phyloP scores from a whole-genome alignment of 2,329 filamentous ascomycete species.

The Chaetomiaceae sp. region DNA sequence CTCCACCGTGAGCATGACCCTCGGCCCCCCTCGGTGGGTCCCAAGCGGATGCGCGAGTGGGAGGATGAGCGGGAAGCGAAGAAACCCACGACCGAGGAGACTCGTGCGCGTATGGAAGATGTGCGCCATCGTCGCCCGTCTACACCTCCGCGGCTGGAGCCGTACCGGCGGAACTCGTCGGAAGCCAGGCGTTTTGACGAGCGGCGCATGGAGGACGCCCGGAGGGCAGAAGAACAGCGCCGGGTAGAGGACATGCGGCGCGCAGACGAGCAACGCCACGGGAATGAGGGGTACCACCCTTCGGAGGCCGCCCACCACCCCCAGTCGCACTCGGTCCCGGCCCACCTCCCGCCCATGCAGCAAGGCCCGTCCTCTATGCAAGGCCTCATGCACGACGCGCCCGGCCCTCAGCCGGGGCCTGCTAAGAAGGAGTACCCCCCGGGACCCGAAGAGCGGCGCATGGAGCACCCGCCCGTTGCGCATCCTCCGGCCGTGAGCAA shows the following conservation, averaged over 20 bases:
- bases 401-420: conserved; percentile 38
- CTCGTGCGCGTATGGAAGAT: conserved; percentile 78
- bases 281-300: conserved; percentile 77
- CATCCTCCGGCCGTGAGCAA: conserved; percentile 49
- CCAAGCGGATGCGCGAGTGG: conserved; percentile 89
- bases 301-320: conserved; percentile 89
- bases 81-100: conserved; percentile 86
- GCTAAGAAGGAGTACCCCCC: conserved; percentile 45
- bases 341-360: conserved; percentile 59
- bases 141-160: conserved; percentile 58
- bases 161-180: conserved; percentile 71
- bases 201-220: conserved; percentile 52
- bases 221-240: conserved; percentile 50
- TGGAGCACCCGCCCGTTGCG: conserved; percentile 39
- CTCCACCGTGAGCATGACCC: conserved; percentile 60
- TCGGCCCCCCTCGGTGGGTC: conserved; percentile 69
- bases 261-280: conserved; percentile 58
- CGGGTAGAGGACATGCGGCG: too few species aligned
- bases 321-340: conserved; percentile 52
- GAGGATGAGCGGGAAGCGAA: conserved; percentile 75
- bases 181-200: conserved; percentile 63
- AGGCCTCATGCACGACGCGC: conserved; percentile 46
- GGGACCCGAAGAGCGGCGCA: conserved; percentile 49
- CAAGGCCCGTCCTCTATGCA: conserved; percentile 51
- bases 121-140: conserved; percentile 71